Evolutionary conservation across 2,329 filamentous ascomycete species (phyloP).

Genomic region (Drechslerella stenobrocha): DNA sequence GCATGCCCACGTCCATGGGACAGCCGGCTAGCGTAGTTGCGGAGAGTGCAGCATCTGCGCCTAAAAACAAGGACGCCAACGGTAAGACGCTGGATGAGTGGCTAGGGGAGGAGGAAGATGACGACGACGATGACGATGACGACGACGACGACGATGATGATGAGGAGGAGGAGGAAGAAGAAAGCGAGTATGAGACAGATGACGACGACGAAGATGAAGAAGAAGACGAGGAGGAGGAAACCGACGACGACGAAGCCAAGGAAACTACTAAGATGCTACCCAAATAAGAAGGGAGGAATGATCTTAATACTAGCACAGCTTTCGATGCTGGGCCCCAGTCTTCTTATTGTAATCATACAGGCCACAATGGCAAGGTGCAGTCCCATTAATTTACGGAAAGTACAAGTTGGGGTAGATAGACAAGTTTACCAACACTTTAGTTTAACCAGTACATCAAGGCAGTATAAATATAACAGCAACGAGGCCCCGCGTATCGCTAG

Average conservation of each 20-base stretch:
- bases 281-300: background rate
- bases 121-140: constrained; percentile 62
- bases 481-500: too few species aligned
- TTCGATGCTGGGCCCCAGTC: too few species aligned
- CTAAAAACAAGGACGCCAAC: constrained; percentile 60
- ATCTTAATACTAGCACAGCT: too few species aligned
- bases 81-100: constrained; percentile 90
- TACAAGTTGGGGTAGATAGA: too few species aligned
- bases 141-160: constrained; percentile 60
- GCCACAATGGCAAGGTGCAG: too few species aligned
- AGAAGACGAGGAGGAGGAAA: constrained; percentile 58
- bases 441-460: too few species aligned
- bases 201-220: constrained; percentile 57
- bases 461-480: too few species aligned
- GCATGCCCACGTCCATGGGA: constrained; percentile 65
- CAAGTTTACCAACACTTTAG: too few species aligned
- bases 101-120: constrained; percentile 69
- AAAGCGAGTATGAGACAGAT: constrained; percentile 56
- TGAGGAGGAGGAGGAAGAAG: constrained; percentile 62
- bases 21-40: constrained; percentile 54
- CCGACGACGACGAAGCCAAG: constrained; percentile 57
- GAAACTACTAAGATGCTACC: constrained; percentile 56
- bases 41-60: constrained; percentile 53
- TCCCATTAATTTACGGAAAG: too few species aligned
- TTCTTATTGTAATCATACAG: too few species aligned